Conservation (phyloP, 345 rosid genomes). For the Iberis pinnata region DNA sequence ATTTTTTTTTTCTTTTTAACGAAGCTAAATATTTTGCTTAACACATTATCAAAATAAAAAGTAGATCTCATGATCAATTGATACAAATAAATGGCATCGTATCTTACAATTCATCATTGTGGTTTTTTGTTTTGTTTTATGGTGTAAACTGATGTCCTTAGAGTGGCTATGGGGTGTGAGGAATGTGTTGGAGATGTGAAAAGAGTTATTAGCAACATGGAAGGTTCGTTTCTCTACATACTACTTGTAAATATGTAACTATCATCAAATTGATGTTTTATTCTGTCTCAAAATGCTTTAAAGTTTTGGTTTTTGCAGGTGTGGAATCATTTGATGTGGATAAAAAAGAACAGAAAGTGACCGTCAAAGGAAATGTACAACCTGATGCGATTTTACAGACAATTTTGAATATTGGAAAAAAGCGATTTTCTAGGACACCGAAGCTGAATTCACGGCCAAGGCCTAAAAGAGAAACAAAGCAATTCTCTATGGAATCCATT, state of each 20-base stretch:
- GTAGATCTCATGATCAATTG: too few species aligned
- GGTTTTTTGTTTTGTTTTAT: neutral
- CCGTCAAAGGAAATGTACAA: constrained; percentile 75
- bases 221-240: constrained; percentile 32
- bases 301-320: constrained; percentile 20
- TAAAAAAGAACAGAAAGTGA: constrained; percentile 83
- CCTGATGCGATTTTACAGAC: constrained; percentile 73
- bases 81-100: too few species aligned
- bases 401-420: constrained; percentile 78
- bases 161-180: constrained; percentile 79
- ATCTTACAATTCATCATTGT: too few species aligned
- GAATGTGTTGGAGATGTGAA: constrained; percentile 87
- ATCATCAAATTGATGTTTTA: constrained; percentile 1
- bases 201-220: constrained; percentile 84
- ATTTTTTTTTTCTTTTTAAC: too few species aligned
- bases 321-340: constrained; percentile 76
- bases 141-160: constrained; percentile 67
- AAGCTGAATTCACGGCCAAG: constrained; percentile 21
- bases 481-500: too few species aligned
- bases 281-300: neutral
- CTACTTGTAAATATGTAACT: neutral
- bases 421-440: constrained; percentile 58
- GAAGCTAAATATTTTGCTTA: too few species aligned
- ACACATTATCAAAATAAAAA: too few species aligned
- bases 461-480: constrained; percentile 16